Base-by-base conservation (phyloP, 1,284 basidiomycete genomes). In the Bondarzewia mesenterica region DNA sequence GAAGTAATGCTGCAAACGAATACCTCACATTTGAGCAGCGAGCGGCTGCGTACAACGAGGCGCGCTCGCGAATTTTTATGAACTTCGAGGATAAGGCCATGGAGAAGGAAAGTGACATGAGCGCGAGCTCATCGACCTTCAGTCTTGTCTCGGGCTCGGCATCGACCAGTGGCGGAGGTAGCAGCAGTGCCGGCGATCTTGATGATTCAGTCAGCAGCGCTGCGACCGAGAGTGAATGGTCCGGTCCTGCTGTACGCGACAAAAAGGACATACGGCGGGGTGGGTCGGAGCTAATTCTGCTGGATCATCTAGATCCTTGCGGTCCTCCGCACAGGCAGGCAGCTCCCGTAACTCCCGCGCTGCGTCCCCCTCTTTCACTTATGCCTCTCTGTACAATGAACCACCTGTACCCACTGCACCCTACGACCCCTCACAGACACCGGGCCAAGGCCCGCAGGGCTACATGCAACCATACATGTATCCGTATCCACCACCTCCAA, bases 11-110 rank as follows among this genome's bases (percentile, higher is more conserved):
- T 53, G 71, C 64, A 57, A 86, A 82, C 66, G 81, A 84, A 58
- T 73, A 74, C 29, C 77, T 78, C 67, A 89, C 87, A 2, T 82
- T 90, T 36, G 82, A 84, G 57, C 81, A 89, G 62, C 81, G 89
- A 42, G 85, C 86, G 59, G 89, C 85, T 2, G 88, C 85, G 12
- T 91, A 91, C 58, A 83, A 87, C 48, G 80, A 86, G 62, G 88
- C 88, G 25, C 79, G 89, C 39, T 81, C 79, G 32, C 77, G 88
- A 48, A 91, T 91, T 55, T 91, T 90, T 67, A 82, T 84, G 76
- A 80, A 67, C 51, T 87, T 88, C 57, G 75, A 86, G 58, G 85
- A 85, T 57, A 85, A 85, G 59, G 79, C 80, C 51, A 80, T 79
- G 62, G 74, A 72, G 49, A 85, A 87, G 62, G 85, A 84, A 46